Evolutionary conservation across 2,329 filamentous ascomycete genomes (phyloP).

Genomic region (Apiospora pterosperma): DNA sequence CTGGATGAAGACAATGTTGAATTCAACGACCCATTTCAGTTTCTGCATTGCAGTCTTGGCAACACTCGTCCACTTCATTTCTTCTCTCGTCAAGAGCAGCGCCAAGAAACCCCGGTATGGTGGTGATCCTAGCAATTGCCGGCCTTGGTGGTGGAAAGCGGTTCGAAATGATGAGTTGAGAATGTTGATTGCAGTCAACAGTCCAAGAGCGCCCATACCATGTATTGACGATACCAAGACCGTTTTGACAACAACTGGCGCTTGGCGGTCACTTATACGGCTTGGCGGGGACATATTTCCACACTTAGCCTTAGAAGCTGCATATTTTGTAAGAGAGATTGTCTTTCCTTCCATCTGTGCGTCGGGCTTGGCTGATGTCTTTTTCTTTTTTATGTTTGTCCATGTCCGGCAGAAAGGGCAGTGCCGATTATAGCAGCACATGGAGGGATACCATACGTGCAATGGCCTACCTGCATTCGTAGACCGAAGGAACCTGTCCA

Average conservation of each 20-base stretch:
- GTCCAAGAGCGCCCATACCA: background rate
- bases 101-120: background rate
- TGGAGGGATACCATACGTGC: background rate
- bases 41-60: background rate
- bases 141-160: background rate
- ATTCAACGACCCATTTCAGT: background rate
- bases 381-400: background rate
- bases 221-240: slow-evolving; percentile 1
- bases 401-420: background rate
- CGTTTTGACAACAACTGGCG: background rate
- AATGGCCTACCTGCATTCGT: background rate
- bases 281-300: background rate
- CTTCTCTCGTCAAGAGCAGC: background rate
- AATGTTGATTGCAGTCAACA: background rate
- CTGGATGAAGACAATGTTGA: background rate
- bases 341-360: slow-evolving; percentile 2
- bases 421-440: background rate
- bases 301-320: background rate
- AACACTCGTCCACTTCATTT: background rate
- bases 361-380: slow-evolving; percentile 1
- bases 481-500: background rate
- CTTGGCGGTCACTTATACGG: slow-evolving; percentile 2
- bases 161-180: background rate
- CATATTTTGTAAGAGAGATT: background rate
- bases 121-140: background rate